Evolutionary conservation across 176 grass and related monocot genomes (phyloP), one percentile per base, ranked within the genome.

Genomic region (Raddia distichophylla): DNA sequence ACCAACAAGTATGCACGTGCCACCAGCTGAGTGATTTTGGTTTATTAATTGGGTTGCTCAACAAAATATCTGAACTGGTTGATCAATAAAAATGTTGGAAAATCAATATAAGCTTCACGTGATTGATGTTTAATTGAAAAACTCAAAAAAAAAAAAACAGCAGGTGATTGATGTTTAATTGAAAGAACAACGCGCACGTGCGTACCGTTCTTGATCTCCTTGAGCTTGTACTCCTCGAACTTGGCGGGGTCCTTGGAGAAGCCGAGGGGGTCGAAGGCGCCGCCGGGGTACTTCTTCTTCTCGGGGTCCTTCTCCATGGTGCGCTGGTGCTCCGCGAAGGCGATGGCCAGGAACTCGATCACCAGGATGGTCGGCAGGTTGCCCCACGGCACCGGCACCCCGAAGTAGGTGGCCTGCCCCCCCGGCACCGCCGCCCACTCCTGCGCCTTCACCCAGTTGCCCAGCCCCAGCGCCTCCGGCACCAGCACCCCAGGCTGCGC

Each of bases 301-400:
- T 99, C 97, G 0, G 93, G 85, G 87, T 99, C 91, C 73, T 99
- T 95, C 97, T 99, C 97, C 93, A 99, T 99, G 97, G 93, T 99
- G 79, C 97, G 97, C 87, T 99, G 97, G 80, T 99, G 93, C 89
- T 99, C 97, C 2, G 94, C 97, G 82, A 99, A 99, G 58, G 93
- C 97, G 48, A 99, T 99, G 61, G 97, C 97, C 1, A 99, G 5
- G 87, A 99, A 99, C 77, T 99, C 97, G 76, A 99, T 96, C 7
- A 11, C 90, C 4, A 99, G 89, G 91, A 99, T 96, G 67, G 89
- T 99, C 1, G 97, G 97, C 27, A 99, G 89, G 15, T 86, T 64
- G 49, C 97, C 97, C 97, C 97, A 99, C 1, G 97, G 97, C 67
- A 99, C 97, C 19, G 87, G 87, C 89, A 88, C 91, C 54, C 97